Conservation (phyloP, 306 rosid genomes). For the Alnus glutinosa region DNA sequence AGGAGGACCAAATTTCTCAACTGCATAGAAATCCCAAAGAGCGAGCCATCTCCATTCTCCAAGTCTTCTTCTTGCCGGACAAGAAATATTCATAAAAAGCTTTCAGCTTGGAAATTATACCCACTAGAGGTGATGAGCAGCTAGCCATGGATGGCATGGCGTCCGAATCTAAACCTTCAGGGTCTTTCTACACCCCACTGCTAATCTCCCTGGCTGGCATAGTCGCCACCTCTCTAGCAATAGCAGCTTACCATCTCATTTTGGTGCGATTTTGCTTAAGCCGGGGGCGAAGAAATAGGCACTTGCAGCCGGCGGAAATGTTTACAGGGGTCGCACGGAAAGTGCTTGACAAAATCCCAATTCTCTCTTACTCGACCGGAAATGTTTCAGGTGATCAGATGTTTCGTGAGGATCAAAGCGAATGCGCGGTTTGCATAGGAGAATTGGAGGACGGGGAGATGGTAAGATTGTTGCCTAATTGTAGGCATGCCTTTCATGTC, state of each 20-base stretch:
- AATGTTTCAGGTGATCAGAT: not conserved
- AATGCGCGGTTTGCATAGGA: conserved; percentile 62
- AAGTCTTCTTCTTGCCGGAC: not conserved
- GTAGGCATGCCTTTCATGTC: conserved; percentile 51
- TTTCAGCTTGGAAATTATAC: not conserved
- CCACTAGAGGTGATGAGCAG: not conserved
- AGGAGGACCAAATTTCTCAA: not conserved
- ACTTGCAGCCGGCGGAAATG: not conserved
- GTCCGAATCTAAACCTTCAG: not conserved
- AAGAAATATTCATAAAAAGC: not conserved
- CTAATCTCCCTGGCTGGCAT: conserved; percentile 40
- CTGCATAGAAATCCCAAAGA: not conserved
- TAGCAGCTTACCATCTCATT: conserved; percentile 39
- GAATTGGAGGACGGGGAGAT: conserved; percentile 39
- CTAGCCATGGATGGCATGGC: conserved; percentile 20
- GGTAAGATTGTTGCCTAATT: conserved; percentile 48
- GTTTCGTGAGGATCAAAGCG: conserved; percentile 33
- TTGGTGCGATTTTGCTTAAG: conserved; percentile 25
- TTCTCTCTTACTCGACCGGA: conserved; percentile 26
- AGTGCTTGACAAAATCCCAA: conserved; percentile 40
- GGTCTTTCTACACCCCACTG: conserved; percentile 39
- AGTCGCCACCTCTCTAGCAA: conserved; percentile 27
- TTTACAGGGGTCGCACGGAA: conserved; percentile 34
- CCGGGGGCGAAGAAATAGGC: conserved; percentile 1
- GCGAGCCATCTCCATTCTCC: not conserved